Base-by-base conservation (phyloP, 257 asterid species). In the Nicotiana undulata region DNA sequence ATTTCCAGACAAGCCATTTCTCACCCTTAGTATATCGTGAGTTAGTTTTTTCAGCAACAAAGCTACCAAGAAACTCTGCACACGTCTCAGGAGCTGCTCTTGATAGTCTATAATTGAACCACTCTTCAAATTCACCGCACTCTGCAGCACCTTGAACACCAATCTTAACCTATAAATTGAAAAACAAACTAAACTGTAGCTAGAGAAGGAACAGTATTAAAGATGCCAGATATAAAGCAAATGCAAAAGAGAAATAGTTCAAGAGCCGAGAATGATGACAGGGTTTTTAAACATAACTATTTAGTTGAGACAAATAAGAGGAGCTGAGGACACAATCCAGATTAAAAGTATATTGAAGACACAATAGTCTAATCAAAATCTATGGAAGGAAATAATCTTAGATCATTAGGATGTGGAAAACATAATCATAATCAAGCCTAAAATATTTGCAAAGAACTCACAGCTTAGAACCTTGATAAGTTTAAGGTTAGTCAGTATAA, bases 1-100 rank as follows among this genome's bases (percentile, higher is more conserved):
- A 93, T 85, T 91, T 93, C 98, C 98, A 95, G 76, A 93, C 97
- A 37, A 95, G 99, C 99, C 99, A 95, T 91, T 95, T 95, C 98
- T 95, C 97, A 79, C 98, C 97, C 98, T 95, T 95, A 8, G 87
- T 87, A 40, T 84, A 93, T 51, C 85, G 88, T 56, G 90, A 86
- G 79, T 87, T 85, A 68, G 97, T 96, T 89, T 85, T 90, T 80
- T 93, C 98, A 24, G 99, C 90, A 18, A 86, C 58, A 80, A 95
- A 93, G 72, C 96, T 96, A 44, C 99, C 98, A 55, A 96, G 98
- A 88, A 92, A 96, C 34, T 94, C 92, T 1, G 99, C 99, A 72
- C 99, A 95, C 1, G 97, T 95, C 81, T 93, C 98, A 0, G 99
- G 97, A 70, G 99, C 99, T 55, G 96, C 99, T 85, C 99, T 88